Base-by-base conservation (phyloP, 192 early-diverging fungal genomes). In the Coemansia sp. region DNA sequence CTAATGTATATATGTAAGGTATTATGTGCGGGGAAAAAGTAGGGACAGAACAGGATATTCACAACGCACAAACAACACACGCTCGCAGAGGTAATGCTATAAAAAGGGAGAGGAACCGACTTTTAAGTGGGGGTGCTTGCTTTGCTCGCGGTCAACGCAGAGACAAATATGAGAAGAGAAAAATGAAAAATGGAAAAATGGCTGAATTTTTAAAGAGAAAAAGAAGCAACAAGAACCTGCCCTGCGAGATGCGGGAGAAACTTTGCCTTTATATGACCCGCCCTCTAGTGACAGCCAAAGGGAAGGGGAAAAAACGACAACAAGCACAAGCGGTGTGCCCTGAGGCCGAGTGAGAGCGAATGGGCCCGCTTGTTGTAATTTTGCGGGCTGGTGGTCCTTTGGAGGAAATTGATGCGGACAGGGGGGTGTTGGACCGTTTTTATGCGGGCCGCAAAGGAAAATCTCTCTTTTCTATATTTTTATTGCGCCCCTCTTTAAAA, bases 141-240 rank as follows among this genome's bases (percentile, higher is more conserved):
- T 67, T 67, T 64, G 75, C 75, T 78, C 69, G 75, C 75, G 75
- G 59, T 78, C 75, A 78, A 78, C 75, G 75, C 75, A 44, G 69
- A 78, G 69, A 57, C 75, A 66, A 78, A 57, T 52, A 55, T 51
- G 48, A 53, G 53, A 9, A 43, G 42, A 54, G n/a, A 51, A 41
- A 44, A 64, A 47, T 48, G 46, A 33, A 30, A 54, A 42, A 42
- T 40, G 38, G 8, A 39, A 55, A 55, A 42, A 42, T 55, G 53
- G 53, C 53, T 44, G 53, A 23, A 30, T 54, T 54, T 54, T 39
- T 54, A 27, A 34, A 60, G 47, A 55, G 25, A 49, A 42, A 61
- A 33, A 39, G 34, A 61, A 24, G 50, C 22, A 65, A 45, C 40
- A 27, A n/a, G 42, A 41, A 45, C 55, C 5, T 17, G 18, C 24